phyloP scores from a whole-genome alignment of 192 early-diverging fungal genomes.

The Thamnidium elegans region DNA sequence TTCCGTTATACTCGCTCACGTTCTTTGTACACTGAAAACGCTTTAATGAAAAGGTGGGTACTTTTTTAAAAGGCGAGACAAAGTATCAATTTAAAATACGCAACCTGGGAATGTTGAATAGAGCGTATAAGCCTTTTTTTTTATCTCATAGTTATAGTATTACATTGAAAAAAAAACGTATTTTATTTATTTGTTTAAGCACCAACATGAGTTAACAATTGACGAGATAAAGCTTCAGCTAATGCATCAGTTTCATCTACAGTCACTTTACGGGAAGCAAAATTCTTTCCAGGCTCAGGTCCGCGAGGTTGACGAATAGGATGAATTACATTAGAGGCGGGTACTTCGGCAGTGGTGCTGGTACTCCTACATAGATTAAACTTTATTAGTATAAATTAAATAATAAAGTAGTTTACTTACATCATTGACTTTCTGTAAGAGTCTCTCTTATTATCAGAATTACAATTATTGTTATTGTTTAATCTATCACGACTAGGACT shows the following conservation, averaged over 20 bases:
- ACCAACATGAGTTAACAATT: not conserved
- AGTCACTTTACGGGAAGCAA: constrained; percentile 52
- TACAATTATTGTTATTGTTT: constrained; percentile 7
- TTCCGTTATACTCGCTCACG: too few species aligned
- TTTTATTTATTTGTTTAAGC: not conserved
- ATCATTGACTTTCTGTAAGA: constrained; percentile 36
- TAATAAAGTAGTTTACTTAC: constrained; percentile 10
- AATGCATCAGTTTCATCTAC: constrained; percentile 17
- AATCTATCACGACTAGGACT: constrained; percentile 34
- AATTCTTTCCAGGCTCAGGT: constrained; percentile 69
- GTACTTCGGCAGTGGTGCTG: constrained; percentile 5
- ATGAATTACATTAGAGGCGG: constrained; percentile 49
- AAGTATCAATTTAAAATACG: too few species aligned
- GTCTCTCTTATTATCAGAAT: constrained; percentile 22
- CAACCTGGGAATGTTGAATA: too few species aligned
- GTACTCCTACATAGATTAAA: constrained; percentile 9
- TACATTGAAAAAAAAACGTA: too few species aligned
- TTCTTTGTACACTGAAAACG: too few species aligned
- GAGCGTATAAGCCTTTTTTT: too few species aligned
- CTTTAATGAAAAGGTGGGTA: too few species aligned
- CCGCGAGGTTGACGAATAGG: constrained; percentile 73
- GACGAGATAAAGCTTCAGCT: constrained; percentile 2
- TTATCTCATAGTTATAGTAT: too few species aligned
- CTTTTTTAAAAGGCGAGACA: too few species aligned
- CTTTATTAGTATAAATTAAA: not conserved